Evolutionary conservation across 306 rosid species (phyloP), one percentile per base, ranked within the genome.

Genomic region (Lathyrus tuberosus): DNA sequence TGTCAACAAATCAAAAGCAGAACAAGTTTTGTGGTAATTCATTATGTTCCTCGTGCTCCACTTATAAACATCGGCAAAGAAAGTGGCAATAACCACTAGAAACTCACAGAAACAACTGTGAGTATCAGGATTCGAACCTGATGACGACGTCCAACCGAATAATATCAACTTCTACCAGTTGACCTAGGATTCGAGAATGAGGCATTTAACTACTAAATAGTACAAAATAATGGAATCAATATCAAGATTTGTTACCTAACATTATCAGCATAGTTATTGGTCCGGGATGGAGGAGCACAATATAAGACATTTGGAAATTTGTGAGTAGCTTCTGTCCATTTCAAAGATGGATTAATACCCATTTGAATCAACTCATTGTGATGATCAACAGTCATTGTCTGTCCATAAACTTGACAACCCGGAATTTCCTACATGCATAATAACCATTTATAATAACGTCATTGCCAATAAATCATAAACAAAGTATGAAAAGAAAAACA

Each of bases 241-340:
- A 65, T 1, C 4, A 31, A 59, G 20, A 73, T 73, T 42, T 70
- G 65, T 67, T 75, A 94, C 97, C 99, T 80, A 71, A 91, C 84
- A 72, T 87, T 96, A 17, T 81, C 87, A 1, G 96, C 82, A 69
- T 94, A 91, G 35, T 91, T 88, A 2, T 78, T 30, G 64, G 91
- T 67, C 67, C 90, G 71, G 3, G 92, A 94, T 9, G 99, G 99
- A 59, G 99, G 99, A 67, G 97, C 99, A 75, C 99, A 94, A 79
- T 84, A 94, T 59, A 94, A 65, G 42, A 91, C 88, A 78, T 84
- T 76, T 0, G 96, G 89, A 80, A 84, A 94, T 28, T 76, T 82
- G 22, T 76, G 81, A 14, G 72, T 42, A 59, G 49, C 65, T 70
- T 86, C 80, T 5, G 76, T 78, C 84, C 88, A 96, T 49, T 87